Conservation (phyloP, 208 protist genomes). For the Willaertia magna region DNA sequence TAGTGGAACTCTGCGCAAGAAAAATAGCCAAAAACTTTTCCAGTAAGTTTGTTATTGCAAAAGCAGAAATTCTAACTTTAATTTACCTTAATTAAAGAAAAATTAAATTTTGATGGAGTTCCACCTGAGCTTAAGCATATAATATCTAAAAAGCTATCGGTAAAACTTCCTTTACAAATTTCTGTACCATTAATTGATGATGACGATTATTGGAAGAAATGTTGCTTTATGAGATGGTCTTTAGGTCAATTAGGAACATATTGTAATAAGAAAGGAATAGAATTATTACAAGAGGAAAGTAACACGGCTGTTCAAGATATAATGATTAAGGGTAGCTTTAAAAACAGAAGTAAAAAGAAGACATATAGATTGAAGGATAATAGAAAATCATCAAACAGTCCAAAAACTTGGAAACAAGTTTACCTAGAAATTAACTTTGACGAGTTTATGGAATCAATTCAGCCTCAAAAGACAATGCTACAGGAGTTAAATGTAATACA, state of each 20-base stretch:
- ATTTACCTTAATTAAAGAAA: neutral
- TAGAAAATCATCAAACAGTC: neutral
- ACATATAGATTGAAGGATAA: neutral
- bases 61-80: neutral
- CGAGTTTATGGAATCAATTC: neutral
- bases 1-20: neutral
- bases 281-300: too few species aligned
- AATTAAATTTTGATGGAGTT: neutral
- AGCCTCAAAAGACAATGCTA: neutral
- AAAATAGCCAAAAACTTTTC: neutral
- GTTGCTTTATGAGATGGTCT: neutral
- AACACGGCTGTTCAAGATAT: neutral
- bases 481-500: neutral
- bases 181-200: neutral
- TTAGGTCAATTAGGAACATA: neutral
- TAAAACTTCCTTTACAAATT: neutral
- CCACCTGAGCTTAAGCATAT: neutral
- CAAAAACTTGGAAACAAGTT: neutral
- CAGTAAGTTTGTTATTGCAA: neutral
- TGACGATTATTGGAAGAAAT: slow-evolving; percentile 7
- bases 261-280: neutral
- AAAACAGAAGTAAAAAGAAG: neutral
- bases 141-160: neutral
- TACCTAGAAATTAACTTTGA: neutral
- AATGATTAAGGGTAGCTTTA: neutral